These are phyloP conservation scores for Tuctoria greenei DNA, from an alignment of 176 grass and related monocot species.

Conservation along the genomic window DNA sequence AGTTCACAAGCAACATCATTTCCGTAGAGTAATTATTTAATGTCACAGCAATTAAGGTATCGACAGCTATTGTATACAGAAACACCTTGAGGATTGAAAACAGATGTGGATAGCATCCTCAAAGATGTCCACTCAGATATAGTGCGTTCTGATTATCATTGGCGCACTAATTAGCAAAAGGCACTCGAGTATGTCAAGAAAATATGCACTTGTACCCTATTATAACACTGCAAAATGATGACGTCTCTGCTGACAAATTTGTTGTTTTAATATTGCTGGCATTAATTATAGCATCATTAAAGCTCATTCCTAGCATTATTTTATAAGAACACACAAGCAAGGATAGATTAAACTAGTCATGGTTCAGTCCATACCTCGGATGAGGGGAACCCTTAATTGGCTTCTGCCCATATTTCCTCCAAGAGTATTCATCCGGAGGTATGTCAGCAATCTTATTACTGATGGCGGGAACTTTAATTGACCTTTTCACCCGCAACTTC, in stretches of 20 bases:
- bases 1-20: slow-evolving; percentile 30
- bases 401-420: slow-evolving; percentile 98
- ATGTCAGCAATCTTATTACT: slow-evolving; percentile 98
- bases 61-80: slow-evolving; percentile 18
- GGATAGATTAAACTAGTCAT: background rate
- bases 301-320: background rate
- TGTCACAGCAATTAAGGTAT: slow-evolving; percentile 38
- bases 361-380: slow-evolving; percentile 71
- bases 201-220: slow-evolving; percentile 3
- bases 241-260: slow-evolving; percentile 14
- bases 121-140: slow-evolving; percentile 1
- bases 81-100: slow-evolving; percentile 41
- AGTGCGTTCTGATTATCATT: slow-evolving; percentile 19
- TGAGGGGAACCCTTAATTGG: slow-evolving; percentile 98
- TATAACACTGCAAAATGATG: slow-evolving; percentile 7
- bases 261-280: background rate
- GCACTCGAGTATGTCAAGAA: slow-evolving; percentile 35
- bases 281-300: slow-evolving; percentile 29
- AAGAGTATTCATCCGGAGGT: slow-evolving; percentile 92
- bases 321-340: slow-evolving; percentile 3
- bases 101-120: slow-evolving; percentile 28
- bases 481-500: slow-evolving; percentile 83
- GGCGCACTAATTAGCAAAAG: slow-evolving; percentile 25
- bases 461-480: slow-evolving; percentile 93
- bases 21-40: slow-evolving; percentile 42